phyloP scores from a whole-genome alignment of 2,329 filamentous ascomycete genomes.

The Trichoderma atrobrunneum region DNA sequence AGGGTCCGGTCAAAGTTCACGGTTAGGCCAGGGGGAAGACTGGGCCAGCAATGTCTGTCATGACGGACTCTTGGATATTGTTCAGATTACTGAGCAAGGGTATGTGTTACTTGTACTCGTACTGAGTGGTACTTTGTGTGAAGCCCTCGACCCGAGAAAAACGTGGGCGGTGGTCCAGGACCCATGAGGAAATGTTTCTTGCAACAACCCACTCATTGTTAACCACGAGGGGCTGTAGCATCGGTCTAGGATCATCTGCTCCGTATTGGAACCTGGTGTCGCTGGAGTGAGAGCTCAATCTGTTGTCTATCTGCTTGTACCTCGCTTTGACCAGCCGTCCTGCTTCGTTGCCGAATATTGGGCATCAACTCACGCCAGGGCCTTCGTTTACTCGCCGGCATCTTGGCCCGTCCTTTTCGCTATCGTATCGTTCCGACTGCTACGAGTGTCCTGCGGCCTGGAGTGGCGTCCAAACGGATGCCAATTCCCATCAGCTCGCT shows the following conservation, averaged over 20 bases:
- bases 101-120: neutral
- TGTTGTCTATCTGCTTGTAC: neutral
- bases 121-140: neutral
- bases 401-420: neutral
- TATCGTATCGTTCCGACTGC: neutral
- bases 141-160: neutral
- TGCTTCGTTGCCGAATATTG: neutral
- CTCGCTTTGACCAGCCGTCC: neutral
- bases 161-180: slow-evolving; percentile 13
- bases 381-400: neutral
- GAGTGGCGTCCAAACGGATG: slow-evolving; percentile 14
- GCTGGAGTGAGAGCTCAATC: neutral
- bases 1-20: neutral
- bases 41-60: slow-evolving; percentile 2
- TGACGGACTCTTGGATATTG: neutral
- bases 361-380: slow-evolving; percentile 2
- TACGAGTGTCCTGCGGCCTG: neutral
- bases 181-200: neutral
- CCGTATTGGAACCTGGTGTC: neutral
- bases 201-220: slow-evolving; percentile 5
- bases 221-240: slow-evolving; percentile 1
- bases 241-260: neutral
- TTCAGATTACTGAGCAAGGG: neutral
- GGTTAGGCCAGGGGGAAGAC: neutral
- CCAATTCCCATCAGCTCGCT: slow-evolving; percentile 8